Percentiles rank a stretch among this genome's conserved stretches.
Conservation (phyloP, 345 rosid species). For the Populus pruinosa region DNA sequence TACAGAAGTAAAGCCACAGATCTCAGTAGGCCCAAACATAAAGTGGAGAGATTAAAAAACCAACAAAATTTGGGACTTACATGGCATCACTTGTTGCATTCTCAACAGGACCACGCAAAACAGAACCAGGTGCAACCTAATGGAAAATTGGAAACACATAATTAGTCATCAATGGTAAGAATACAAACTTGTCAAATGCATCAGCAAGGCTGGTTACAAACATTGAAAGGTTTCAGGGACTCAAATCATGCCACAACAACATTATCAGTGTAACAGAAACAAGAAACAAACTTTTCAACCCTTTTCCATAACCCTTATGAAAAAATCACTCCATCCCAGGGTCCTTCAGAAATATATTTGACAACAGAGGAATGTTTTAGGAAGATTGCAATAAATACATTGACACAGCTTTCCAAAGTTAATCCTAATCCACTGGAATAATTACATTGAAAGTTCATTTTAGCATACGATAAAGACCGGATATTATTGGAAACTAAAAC, state of each 20-base stretch:
- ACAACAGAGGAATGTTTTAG: neutral
- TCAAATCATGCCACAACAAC: neutral
- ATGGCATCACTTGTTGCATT: slow-evolving; percentile 77
- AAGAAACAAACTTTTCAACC: neutral
- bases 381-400: neutral
- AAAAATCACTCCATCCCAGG: neutral
- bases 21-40: neutral
- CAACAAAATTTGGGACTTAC: slow-evolving; percentile 51
- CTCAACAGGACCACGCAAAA: slow-evolving; percentile 82
- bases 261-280: neutral
- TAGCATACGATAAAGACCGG: neutral
- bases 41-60: neutral
- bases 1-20: slow-evolving; percentile 29
- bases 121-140: slow-evolving; percentile 92
- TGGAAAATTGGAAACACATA: slow-evolving; percentile 17
- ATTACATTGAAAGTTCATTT: neutral
- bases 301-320: neutral
- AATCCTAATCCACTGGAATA: neutral
- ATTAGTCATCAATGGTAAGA: slow-evolving; percentile 3
- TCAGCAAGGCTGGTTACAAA: neutral
- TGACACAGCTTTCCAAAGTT: neutral
- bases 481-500: neutral
- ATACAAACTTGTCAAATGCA: neutral
- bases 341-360: neutral
- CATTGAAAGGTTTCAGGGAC: neutral